Percentiles rank a stretch among this genome's conserved stretches.
phyloP scores from a whole-genome alignment of 164 flowering plant species.

The Aristolochia californica region DNA sequence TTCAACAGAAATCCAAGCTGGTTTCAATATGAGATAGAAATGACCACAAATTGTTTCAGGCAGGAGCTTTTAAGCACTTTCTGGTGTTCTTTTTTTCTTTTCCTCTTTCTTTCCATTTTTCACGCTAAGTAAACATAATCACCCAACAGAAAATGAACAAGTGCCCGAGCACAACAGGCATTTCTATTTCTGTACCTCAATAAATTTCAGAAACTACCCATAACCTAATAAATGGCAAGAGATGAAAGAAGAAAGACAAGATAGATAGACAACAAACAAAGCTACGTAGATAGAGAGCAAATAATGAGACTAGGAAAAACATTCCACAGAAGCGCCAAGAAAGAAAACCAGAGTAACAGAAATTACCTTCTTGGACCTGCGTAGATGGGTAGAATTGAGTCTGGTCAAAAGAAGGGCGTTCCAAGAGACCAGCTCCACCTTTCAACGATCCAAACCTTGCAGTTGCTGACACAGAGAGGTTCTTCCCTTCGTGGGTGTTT shows the following conservation, averaged over 20 bases:
- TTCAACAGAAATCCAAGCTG: too few species aligned
- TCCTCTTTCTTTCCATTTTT: too few species aligned
- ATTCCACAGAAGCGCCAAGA: not conserved
- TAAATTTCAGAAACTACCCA: not conserved
- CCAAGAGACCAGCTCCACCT: slow-evolving; percentile 19
- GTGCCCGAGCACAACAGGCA: too few species aligned
- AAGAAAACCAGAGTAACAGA: not conserved
- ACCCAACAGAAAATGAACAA: too few species aligned
- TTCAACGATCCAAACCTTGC: slow-evolving; percentile 11
- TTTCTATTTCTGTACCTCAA: not conserved
- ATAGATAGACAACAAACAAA: not conserved
- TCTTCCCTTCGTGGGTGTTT: not conserved
- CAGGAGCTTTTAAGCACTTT: too few species aligned
- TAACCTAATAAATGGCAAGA: not conserved
- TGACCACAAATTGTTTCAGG: too few species aligned
- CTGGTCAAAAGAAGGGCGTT: slow-evolving; percentile 22
- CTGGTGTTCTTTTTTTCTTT: too few species aligned
- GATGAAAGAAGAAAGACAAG: not conserved
- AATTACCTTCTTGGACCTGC: slow-evolving; percentile 9
- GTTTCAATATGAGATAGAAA: too few species aligned
- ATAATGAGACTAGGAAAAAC: not conserved
- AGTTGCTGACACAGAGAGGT: slow-evolving; percentile 7
- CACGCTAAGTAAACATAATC: too few species aligned
- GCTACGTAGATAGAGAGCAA: not conserved
- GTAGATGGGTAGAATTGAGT: slow-evolving; percentile 12